Evolutionary conservation across 2,329 filamentous ascomycete species (phyloP).

Genomic region (Leptographium radiaticola): DNA sequence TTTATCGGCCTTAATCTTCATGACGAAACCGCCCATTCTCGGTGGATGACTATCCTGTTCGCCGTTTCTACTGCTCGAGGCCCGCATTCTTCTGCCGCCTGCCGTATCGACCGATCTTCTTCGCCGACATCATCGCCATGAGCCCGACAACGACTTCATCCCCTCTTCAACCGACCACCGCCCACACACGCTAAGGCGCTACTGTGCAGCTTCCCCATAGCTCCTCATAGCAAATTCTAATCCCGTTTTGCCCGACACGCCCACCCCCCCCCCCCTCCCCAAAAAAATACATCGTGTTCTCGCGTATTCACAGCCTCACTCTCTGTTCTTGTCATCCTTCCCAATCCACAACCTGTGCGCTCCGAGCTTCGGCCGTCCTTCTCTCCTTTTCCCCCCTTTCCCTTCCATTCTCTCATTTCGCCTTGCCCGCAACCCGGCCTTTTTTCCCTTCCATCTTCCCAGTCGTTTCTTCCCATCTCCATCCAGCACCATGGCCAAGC

Average conservation of each 20-base stretch:
- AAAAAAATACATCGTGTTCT: background rate
- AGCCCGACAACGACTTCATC: background rate
- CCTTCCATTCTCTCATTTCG: background rate
- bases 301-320: background rate
- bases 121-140: background rate
- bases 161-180: background rate
- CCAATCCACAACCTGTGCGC: no score
- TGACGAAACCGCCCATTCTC: background rate
- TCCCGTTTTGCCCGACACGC: background rate
- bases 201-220: background rate
- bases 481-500: conserved; percentile 18
- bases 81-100: no score
- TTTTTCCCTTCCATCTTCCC: background rate
- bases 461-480: background rate
- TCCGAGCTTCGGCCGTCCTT: background rate
- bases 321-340: background rate
- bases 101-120: no score
- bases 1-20: background rate
- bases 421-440: background rate
- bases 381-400: background rate
- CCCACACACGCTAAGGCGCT: background rate
- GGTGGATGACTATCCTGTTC: no score
- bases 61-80: no score
- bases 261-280: background rate
- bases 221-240: background rate